These are phyloP conservation scores for Meripilus lineatus DNA, from an alignment of 1,284 basidiomycete species.

Conservation along the genomic window DNA sequence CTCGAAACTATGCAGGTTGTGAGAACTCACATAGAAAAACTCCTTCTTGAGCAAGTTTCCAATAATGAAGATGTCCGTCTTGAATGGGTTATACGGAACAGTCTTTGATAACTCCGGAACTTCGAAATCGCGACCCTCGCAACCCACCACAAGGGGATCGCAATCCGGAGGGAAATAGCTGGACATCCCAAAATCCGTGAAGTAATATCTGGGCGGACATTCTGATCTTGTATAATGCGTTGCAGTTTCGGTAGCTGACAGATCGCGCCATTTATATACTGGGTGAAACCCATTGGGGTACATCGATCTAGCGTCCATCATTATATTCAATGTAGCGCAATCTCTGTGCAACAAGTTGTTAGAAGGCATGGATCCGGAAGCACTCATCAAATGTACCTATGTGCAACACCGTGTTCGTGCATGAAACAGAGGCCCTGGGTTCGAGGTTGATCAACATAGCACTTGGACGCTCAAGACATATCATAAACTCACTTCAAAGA, in stretches of 20 bases:
- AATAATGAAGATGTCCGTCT: slow-evolving; percentile 25
- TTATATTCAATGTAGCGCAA: slow-evolving; percentile 27
- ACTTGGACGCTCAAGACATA: background rate
- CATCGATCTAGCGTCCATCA: slow-evolving; percentile 29
- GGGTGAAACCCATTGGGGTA: slow-evolving; percentile 22
- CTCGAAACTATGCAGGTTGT: too few species aligned
- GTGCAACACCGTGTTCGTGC: slow-evolving; percentile 33
- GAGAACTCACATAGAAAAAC: slow-evolving; percentile 17
- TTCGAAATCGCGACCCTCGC: slow-evolving; percentile 18
- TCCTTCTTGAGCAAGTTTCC: slow-evolving; percentile 20
- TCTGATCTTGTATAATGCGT: slow-evolving; percentile 18
- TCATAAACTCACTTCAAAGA: slow-evolving; percentile 29
- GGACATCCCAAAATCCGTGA: slow-evolving; percentile 32
- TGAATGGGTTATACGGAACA: slow-evolving; percentile 25
- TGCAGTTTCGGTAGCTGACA: too few species aligned
- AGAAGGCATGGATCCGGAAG: background rate
- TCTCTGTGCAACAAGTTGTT: slow-evolving; percentile 25
- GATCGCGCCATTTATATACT: too few species aligned
- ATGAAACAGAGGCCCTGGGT: slow-evolving; percentile 34
- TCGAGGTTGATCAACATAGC: background rate
- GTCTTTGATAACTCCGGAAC: slow-evolving; percentile 24
- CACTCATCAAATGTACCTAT: slow-evolving; percentile 30
- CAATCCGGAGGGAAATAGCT: too few species aligned
- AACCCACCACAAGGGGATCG: slow-evolving; percentile 11
- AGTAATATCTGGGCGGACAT: slow-evolving; percentile 26